Conservation (phyloP, 2,329 filamentous ascomycete species). For the Hymenoscyphus repandus region DNA sequence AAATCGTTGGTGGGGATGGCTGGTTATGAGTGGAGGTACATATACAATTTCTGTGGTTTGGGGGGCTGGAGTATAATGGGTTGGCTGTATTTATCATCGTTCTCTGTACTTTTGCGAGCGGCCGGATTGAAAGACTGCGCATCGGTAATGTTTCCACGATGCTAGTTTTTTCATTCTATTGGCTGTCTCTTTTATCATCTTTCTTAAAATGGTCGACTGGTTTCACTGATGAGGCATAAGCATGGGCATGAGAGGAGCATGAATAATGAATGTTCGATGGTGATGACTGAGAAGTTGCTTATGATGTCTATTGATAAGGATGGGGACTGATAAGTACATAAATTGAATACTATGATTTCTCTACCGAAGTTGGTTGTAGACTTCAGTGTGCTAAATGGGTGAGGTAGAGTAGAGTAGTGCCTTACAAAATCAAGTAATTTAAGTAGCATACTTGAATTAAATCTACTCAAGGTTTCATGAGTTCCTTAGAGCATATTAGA, state of each 20-base stretch:
- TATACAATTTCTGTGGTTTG: not conserved
- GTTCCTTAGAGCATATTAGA: too few species aligned
- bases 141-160: not conserved
- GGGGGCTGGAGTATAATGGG: not conserved
- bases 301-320: not conserved
- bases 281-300: not conserved
- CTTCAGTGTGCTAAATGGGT: too few species aligned
- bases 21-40: conserved; percentile 19
- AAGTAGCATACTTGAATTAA: too few species aligned
- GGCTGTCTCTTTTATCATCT: not conserved
- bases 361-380: too few species aligned
- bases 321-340: conserved; percentile 2
- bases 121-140: not conserved
- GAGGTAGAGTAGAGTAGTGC: too few species aligned
- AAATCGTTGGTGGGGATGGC: conserved; percentile 16
- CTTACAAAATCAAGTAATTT: too few species aligned
- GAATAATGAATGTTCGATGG: not conserved
- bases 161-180: not conserved
- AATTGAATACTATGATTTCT: conserved; percentile 10
- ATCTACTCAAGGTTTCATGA: too few species aligned
- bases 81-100: not conserved
- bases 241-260: conserved; percentile 5
- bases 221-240: not conserved
- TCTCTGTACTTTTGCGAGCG: not conserved
- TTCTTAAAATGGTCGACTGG: not conserved